Evolutionary conservation across 2,329 filamentous ascomycete species (phyloP).

Genomic region (Pezicula radicicola): DNA sequence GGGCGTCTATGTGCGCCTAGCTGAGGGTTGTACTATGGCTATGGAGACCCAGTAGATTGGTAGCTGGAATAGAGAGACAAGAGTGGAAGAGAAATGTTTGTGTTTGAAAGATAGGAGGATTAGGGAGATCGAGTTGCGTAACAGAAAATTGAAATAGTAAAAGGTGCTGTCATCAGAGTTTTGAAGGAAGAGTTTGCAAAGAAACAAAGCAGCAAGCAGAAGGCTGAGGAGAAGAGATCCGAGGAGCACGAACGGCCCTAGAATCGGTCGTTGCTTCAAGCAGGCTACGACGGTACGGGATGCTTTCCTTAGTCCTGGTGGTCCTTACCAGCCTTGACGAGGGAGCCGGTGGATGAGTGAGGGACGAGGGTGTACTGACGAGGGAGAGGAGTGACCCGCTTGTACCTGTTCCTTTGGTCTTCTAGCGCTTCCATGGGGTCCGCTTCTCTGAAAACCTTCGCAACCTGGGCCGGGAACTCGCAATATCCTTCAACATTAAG

Average conservation of each 20-base stretch:
- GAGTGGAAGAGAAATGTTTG: background rate
- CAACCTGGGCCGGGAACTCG: too few species aligned
- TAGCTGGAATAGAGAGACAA: constrained; percentile 8
- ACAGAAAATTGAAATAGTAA: constrained; percentile 5
- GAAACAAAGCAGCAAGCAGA: background rate
- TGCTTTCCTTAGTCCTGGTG: background rate
- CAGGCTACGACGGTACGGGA: too few species aligned
- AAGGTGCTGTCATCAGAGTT: constrained; percentile 13
- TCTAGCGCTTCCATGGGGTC: constrained; percentile 1
- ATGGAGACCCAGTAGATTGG: constrained; percentile 10
- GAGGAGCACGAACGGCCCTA: background rate
- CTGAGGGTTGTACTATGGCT: too few species aligned
- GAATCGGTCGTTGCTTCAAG: too few species aligned
- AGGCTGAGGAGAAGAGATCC: background rate
- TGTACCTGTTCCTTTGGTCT: background rate
- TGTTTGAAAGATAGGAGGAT: constrained; percentile 12
- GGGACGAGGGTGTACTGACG: too few species aligned
- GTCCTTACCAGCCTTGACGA: background rate
- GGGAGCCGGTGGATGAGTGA: too few species aligned
- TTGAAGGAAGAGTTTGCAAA: constrained; percentile 3
- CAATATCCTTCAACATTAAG: too few species aligned
- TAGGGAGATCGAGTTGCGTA: constrained; percentile 14
- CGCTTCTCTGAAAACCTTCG: background rate
- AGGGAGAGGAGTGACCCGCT: too few species aligned
- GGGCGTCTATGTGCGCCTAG: constrained; percentile 3